These are phyloP conservation scores for Primulina eburnea DNA, from an alignment of 257 asterid genomes.

Conservation along the genomic window DNA sequence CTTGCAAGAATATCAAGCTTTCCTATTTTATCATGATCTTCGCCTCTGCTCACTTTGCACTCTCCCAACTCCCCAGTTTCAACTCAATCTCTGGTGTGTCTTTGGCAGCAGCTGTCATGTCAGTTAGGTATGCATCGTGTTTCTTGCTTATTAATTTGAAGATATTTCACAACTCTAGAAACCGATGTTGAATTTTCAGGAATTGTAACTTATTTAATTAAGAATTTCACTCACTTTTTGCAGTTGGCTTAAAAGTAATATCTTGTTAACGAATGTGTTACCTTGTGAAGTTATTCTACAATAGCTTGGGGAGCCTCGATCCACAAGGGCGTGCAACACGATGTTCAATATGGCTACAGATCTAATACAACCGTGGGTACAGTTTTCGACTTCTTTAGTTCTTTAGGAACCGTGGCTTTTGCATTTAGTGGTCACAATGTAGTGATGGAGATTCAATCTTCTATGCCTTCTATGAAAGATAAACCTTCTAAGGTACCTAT, in stretches of 20 bases:
- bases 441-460: constrained; percentile 25
- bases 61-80: constrained; percentile 38
- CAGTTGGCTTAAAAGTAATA: background rate
- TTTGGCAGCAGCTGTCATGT: constrained; percentile 37
- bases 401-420: constrained; percentile 21
- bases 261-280: background rate
- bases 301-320: constrained; percentile 29
- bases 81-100: constrained; percentile 39
- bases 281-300: constrained; percentile 16
- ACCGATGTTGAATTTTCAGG: background rate
- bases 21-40: constrained; percentile 33
- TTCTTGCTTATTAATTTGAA: background rate
- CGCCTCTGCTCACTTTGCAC: constrained; percentile 33
- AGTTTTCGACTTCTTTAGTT: constrained; percentile 14
- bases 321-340: constrained; percentile 13
- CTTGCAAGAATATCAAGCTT: constrained; percentile 27
- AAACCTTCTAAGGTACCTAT: constrained; percentile 27
- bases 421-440: constrained; percentile 25
- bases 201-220: too few species aligned
- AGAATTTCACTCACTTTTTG: background rate
- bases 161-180: background rate
- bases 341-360: constrained; percentile 19
- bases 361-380: background rate
- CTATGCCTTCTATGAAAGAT: constrained; percentile 20
- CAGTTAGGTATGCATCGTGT: constrained; percentile 21